These are phyloP conservation scores for Neurospora sublineolata DNA, from an alignment of 495 filamentous ascomycete species.

Conservation along the genomic window DNA sequence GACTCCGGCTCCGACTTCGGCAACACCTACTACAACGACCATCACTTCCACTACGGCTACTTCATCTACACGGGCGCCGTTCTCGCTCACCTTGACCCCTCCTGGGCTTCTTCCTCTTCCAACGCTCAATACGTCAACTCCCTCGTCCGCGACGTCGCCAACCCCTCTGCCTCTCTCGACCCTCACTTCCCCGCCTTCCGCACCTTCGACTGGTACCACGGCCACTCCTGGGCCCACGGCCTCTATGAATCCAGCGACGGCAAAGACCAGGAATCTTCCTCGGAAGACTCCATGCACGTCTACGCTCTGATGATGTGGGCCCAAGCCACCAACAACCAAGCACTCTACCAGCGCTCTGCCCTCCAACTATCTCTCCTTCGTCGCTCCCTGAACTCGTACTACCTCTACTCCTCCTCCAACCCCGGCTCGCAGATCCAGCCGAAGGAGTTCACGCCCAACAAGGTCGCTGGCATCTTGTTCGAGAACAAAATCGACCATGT, in stretches of 20 bases:
- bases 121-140: constrained; percentile 76
- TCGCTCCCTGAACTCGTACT: constrained; percentile 65
- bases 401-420: constrained; percentile 62
- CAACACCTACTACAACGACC: constrained; percentile 85
- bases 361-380: constrained; percentile 69
- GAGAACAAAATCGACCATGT: constrained; percentile 96
- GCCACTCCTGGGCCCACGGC: constrained; percentile 93
- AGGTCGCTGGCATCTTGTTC: constrained; percentile 85
- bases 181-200: constrained; percentile 76
- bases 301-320: constrained; percentile 97
- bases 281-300: constrained; percentile 79
- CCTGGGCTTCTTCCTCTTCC: constrained; percentile 57
- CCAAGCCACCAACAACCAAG: constrained; percentile 50
- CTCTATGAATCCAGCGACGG: constrained; percentile 85
- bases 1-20: constrained; percentile 67
- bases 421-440: constrained; percentile 49
- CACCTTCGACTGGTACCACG: constrained; percentile 86
- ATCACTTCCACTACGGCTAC: constrained; percentile 89
- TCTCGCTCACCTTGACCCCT: constrained; percentile 67
- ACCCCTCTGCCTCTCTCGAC: constrained; percentile 54
- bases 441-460: constrained; percentile 64
- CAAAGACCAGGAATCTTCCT: constrained; percentile 86
- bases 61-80: constrained; percentile 83
- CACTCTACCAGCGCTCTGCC: background rate
- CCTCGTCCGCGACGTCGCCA: constrained; percentile 67